phyloP scores from a whole-genome alignment of 495 filamentous ascomycete species.

The Neurospora sp. region DNA sequence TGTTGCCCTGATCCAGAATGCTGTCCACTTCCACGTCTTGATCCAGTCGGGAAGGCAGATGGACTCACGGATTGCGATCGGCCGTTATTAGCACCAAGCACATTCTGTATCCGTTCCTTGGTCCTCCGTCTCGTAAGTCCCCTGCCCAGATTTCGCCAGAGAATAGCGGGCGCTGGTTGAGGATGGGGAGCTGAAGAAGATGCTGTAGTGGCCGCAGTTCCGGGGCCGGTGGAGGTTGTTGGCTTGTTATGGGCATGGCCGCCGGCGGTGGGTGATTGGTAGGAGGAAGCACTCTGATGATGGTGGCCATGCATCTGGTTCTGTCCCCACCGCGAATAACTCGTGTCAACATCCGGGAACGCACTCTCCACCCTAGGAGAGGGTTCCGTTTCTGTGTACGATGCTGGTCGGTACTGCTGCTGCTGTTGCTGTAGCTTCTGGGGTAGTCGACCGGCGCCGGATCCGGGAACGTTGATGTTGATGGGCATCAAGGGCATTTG shows the following conservation, averaged over 20 bases:
- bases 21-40: neutral
- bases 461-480: slow-evolving; percentile 9
- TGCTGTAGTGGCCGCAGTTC: neutral
- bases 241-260: neutral
- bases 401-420: slow-evolving; percentile 16
- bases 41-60: neutral
- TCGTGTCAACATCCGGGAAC: slow-evolving; percentile 28
- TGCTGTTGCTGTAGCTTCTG: neutral
- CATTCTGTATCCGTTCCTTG: neutral
- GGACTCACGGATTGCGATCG: neutral
- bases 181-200: neutral
- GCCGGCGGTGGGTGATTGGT: neutral
- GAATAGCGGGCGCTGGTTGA: neutral
- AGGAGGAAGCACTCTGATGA: neutral
- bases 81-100: neutral
- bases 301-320: neutral
- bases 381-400: slow-evolving; percentile 34
- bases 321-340: slow-evolving; percentile 28
- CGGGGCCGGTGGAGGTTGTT: neutral
- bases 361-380: slow-evolving; percentile 25
- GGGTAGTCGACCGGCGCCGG: slow-evolving; percentile 5
- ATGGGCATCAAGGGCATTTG: neutral
- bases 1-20: neutral
- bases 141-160: neutral
- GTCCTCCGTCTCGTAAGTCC: neutral